Evolutionary conservation across 2,329 filamentous ascomycete genomes (phyloP), one percentile per base, ranked within the genome.

Genomic region (Pestalotiopsis sp.): DNA sequence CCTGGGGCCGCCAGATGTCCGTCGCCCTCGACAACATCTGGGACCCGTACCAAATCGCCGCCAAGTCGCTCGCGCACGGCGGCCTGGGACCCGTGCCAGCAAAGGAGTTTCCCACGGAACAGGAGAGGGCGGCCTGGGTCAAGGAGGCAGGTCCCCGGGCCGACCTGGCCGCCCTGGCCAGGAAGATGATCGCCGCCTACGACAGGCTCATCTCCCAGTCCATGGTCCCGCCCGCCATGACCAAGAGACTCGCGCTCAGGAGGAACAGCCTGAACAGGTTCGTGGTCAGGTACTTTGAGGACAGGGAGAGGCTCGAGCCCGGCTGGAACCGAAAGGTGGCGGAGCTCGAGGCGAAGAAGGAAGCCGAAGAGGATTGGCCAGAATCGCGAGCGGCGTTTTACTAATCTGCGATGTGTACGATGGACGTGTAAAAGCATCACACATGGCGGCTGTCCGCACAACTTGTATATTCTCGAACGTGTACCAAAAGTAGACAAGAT

Each of bases 1-100:
- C 78, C 0, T 86, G 86, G 73, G 87, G 85, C 68, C 73, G 78
- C 31, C 87, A 89, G 72, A 82, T 91, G 57, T 75, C 80, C 36
- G 73, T 76, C 3, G 88, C 88, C 17, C 79, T 91, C 23, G 78
- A 83, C 17, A 81, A 81, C 20, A 78, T 90, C 38, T 87, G 85
- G 83, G 78, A 81, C 23, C 85, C 85, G 3, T 84, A 87, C 74
- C 73, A 77, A 25, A 72, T 76, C 7, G 70, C 76, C 4, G 70
- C 70, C 49, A 80, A 78, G 59, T 60, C 70, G 49, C 66, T 71
- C 36, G 14, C 68, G 7, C 64, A 68, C 49, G 68, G 68, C 17
- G 59, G 68, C 3, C 64, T 60, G 20, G 66, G 9, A 12, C 23
- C 36, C n/a, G 57, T 67, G 13, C 17, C 39, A 17, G 58, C 49